Base-by-base conservation (phyloP, 192 early-diverging fungal genomes). In the Mortierella antarctica region DNA sequence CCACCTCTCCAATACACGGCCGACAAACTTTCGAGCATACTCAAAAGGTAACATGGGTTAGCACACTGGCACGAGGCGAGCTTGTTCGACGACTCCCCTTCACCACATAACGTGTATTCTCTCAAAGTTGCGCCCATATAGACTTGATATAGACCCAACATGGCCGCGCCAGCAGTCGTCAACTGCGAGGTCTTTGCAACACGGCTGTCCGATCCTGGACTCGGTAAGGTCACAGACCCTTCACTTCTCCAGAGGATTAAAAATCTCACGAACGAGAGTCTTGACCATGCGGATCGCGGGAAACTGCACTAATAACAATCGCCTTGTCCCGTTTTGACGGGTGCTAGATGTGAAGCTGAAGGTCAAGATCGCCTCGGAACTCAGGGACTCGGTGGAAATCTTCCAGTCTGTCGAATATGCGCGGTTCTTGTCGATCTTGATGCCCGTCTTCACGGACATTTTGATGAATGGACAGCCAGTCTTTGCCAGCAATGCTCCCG, bases 331-430 rank as follows among this genome's bases (percentile, higher is more conserved):
- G 23, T 42, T 55, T 46, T n/a, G 11, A 14, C 6, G 15, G 21
- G 1, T 6, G 31, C 21, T 48, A 79, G 76, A 79, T 67, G 53
- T 79, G 15, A 86, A 86, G 66, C 86, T 95, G 42, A 97, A 96
- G 77, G 82, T 92, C 49, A 91, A 90, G 23, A 95, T 96, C 67
- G 93, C 92, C 4, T 90, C 84, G 57, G 96, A 97, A 73, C 86
- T 99, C 5, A 85, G 94, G 70, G 96, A 99, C 70, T 94, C 94
- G 39, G 92, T 98, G 3, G 97, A 99, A 79, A 86, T 93, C 44
- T 92, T 94, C 62, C 97, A 98, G 82, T 87, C 92, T 4, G 86
- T 89, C 48, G 96, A 99, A 71, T 94, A 95, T 77, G 88, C 90
- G 23, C 87, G 92, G 51, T 92, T 95, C 67, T 73, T 98, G 15